Conservation (phyloP, 768 basidiomycete species). For the Lactarius trivialis region DNA sequence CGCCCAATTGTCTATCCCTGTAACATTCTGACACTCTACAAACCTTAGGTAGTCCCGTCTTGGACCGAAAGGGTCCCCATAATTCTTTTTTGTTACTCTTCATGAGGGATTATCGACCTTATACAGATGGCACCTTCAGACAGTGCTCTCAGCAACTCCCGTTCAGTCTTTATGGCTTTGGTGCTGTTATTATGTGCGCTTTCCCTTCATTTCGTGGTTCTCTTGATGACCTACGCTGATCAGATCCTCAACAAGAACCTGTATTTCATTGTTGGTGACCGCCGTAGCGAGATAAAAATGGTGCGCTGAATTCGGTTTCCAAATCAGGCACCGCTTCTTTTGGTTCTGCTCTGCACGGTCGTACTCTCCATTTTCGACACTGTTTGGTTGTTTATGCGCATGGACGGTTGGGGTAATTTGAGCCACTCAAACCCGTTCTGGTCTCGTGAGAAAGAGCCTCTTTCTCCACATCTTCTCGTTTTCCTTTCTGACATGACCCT, state of each 20-base stretch:
- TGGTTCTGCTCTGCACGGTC: background rate
- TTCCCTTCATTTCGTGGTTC: background rate
- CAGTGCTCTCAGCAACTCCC: background rate
- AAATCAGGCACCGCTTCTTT: background rate
- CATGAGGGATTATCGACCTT: background rate
- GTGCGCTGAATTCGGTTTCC: background rate
- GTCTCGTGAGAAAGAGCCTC: background rate
- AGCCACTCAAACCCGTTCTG: background rate
- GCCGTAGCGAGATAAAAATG: background rate
- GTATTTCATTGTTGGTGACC: background rate
- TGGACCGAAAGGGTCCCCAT: background rate
- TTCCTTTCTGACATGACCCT: background rate
- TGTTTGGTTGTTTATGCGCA: background rate
- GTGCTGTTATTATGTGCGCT: conserved; percentile 1
- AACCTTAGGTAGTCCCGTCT: background rate
- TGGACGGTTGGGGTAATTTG: background rate
- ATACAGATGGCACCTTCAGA: background rate
- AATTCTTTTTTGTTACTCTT: background rate
- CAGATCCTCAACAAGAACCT: background rate
- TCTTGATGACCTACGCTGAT: background rate
- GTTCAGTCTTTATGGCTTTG: conserved; percentile 4
- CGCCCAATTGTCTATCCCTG: background rate
- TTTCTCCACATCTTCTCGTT: background rate
- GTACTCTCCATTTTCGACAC: background rate
- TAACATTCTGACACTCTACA: background rate